Evolutionary conservation across 1,139 yeast genomes (phyloP), one percentile per base, ranked within the genome.

Genomic region (Wickerhamomyces sp.): DNA sequence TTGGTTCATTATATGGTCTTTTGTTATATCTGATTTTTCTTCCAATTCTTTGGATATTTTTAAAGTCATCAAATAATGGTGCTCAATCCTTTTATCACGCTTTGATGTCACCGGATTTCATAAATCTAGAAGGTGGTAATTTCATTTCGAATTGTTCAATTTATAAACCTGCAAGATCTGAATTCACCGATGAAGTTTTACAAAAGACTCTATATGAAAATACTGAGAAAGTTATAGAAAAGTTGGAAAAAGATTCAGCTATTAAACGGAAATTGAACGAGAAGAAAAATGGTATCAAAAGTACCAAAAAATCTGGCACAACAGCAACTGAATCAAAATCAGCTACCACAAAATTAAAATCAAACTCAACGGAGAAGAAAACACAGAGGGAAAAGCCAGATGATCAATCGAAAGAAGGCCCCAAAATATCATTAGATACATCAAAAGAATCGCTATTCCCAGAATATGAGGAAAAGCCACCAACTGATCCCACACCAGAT

Each of bases 11-110:
- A 2, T 60, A 73, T 56, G 93, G 96, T 1, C 65, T 91, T 32
- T 19, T 80, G 4, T 13, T 74, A 1, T 91, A 91, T 57, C 42
- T 87, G 26, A 5, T 88, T 3, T 43, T 83, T 32, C 85, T 79
- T 64, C 98, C 98, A 4, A 33, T 91, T 0, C 77, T 89, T 73
- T 89, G 86, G 79, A 51, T 91, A 13, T 67, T 89, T 36, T 66
- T 89, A 35, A 89, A 88, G 59, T 77, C 84, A 27, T 72, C 86
- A 9, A 58, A 59, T 24, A 80, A 79, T 43, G 98, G 97, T 5
- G 82, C 88, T 29, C 96, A 91, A 60, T 75, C 87, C 20, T 55
- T 83, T 23, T 53, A 86, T 33, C 82, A 72, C 61, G 86, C 88
- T 0, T 55, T 84, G 33, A 74, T 70, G 70, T 74, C 84, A 4